Conservation (phyloP, 495 filamentous ascomycete species). For the Talaromyces stipitatus region DNA sequence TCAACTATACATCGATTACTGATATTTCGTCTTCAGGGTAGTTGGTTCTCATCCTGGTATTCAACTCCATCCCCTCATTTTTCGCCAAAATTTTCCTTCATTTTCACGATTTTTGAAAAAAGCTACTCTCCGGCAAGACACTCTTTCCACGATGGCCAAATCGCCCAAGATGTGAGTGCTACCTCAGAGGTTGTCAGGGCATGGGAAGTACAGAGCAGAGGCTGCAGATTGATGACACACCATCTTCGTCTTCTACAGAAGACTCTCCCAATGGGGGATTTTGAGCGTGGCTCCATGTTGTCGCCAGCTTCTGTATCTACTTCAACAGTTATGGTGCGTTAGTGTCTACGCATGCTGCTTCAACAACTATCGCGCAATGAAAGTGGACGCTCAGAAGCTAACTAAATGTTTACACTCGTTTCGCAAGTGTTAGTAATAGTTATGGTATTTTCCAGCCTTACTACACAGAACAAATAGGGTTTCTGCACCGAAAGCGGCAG, state of each 20-base stretch:
- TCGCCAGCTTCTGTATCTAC: slow-evolving; percentile 30
- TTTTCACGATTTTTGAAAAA: not conserved
- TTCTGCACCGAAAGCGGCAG: slow-evolving; percentile 5
- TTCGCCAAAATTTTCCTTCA: not conserved
- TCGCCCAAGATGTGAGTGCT: not conserved
- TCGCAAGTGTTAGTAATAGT: slow-evolving; percentile 33
- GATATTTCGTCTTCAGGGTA: not conserved
- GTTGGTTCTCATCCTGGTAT: not conserved
- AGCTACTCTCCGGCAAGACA: not conserved
- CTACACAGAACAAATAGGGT: slow-evolving; percentile 37
- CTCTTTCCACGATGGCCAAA: not conserved
- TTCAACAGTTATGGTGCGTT: slow-evolving; percentile 20
- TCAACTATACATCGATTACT: not conserved
- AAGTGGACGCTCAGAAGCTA: not conserved
- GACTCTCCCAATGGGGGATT: slow-evolving; percentile 24
- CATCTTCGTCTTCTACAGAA: not conserved
- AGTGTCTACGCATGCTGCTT: not conserved
- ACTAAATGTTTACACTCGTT: slow-evolving; percentile 11
- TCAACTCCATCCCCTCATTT: not conserved
- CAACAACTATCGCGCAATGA: not conserved
- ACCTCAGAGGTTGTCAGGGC: not conserved
- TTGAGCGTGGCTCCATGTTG: slow-evolving; percentile 37
- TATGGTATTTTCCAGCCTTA: slow-evolving; percentile 47
- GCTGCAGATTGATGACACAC: not conserved
- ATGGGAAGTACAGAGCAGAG: not conserved